Percentiles rank a stretch among this genome's conserved stretches.
phyloP scores from a whole-genome alignment of 176 grass and related monocot genomes.

The Phoenix dactylifera region DNA sequence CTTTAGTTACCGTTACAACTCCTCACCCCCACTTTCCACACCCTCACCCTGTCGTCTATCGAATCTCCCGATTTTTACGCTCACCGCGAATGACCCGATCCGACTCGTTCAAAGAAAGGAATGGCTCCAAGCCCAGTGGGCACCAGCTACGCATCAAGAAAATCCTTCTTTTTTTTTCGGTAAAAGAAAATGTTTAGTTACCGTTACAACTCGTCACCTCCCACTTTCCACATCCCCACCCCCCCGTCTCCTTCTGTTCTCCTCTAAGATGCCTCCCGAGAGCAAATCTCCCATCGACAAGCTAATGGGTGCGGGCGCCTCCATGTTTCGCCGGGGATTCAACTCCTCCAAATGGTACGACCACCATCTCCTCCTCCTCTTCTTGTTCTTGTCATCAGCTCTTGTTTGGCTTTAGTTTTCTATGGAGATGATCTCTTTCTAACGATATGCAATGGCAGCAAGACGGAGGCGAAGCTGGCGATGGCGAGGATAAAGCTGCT shows the following conservation, averaged over 20 bases:
- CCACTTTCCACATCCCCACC: neutral
- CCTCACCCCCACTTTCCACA: too few relatives aligned
- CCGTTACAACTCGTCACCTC: neutral
- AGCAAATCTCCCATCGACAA: neutral
- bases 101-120: too few relatives aligned
- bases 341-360: slow-evolving; percentile 66
- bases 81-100: too few relatives aligned
- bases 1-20: too few relatives aligned
- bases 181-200: neutral
- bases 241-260: slow-evolving; percentile 11
- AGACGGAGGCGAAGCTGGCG: slow-evolving; percentile 86
- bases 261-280: neutral
- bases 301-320: neutral
- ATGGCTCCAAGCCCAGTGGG: too few relatives aligned
- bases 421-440: too few relatives aligned
- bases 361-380: neutral
- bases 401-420: neutral
- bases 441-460: slow-evolving; percentile 27
- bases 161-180: too few relatives aligned
- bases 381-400: neutral
- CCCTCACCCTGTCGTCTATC: too few relatives aligned
- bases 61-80: too few relatives aligned
- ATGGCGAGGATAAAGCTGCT: slow-evolving; percentile 83
- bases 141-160: too few relatives aligned
- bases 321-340: slow-evolving; percentile 51